Conservation (phyloP, 2,329 filamentous ascomycete genomes). For the Escovopsis sp. region DNA sequence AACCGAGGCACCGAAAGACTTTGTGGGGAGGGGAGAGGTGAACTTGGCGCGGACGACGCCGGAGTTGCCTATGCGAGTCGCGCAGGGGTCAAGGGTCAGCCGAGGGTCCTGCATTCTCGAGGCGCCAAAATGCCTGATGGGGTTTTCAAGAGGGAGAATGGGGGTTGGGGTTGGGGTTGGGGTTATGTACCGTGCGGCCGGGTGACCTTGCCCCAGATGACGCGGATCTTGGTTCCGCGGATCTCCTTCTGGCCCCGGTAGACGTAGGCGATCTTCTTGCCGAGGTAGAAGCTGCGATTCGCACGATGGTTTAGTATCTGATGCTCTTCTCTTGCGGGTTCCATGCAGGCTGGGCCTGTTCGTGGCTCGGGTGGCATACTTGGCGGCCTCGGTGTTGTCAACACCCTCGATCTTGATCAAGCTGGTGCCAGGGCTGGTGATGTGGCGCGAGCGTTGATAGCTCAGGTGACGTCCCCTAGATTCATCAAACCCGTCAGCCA, state of each 20-base stretch:
- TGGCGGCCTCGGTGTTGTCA: slow-evolving; percentile 75
- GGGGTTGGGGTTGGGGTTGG: not conserved
- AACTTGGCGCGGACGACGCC: slow-evolving; percentile 97
- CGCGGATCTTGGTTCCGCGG: slow-evolving; percentile 93
- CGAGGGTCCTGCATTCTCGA: too few relatives aligned
- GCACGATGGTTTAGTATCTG: slow-evolving; percentile 12
- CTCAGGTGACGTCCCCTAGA: slow-evolving; percentile 89
- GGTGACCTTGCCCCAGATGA: slow-evolving; percentile 99
- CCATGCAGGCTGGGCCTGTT: too few relatives aligned
- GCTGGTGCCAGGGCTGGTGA: slow-evolving; percentile 77
- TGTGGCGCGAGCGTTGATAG: slow-evolving; percentile 92
- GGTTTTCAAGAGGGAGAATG: not conserved
- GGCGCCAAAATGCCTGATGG: not conserved
- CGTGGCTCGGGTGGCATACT: slow-evolving; percentile 37
- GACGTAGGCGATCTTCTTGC: slow-evolving; percentile 98
- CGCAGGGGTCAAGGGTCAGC: not conserved
- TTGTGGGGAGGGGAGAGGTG: slow-evolving; percentile 85
- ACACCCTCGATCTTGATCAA: slow-evolving; percentile 99
- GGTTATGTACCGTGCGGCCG: slow-evolving; percentile 68
- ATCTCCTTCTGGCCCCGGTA: slow-evolving; percentile 93
- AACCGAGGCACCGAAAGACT: slow-evolving; percentile 91
- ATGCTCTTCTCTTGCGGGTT: not conserved
- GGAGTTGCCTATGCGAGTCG: slow-evolving; percentile 59
- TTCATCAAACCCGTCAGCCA: slow-evolving; percentile 15
- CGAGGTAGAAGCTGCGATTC: slow-evolving; percentile 67